Evolutionary conservation across 345 rosid species (phyloP).

Genomic region (Linum usitatissimum): DNA sequence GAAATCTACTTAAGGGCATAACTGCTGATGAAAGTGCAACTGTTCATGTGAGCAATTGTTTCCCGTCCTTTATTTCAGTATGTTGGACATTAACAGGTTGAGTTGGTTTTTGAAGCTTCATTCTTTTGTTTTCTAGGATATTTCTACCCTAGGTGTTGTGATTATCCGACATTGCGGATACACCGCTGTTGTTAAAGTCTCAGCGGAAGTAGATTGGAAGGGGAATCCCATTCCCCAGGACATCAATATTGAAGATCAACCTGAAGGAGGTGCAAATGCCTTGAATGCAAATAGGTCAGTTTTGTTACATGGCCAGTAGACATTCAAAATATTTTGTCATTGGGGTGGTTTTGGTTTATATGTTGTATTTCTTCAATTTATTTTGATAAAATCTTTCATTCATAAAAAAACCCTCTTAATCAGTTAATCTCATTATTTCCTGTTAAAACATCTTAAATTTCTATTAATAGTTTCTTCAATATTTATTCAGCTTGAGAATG

Average conservation of each 20-base stretch:
- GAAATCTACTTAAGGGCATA: slow-evolving; percentile 27
- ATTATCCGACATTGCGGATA: slow-evolving; percentile 26
- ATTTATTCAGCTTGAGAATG: slow-evolving; percentile 19
- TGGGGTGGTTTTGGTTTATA: too few species aligned
- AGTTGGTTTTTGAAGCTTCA: slow-evolving; percentile 20
- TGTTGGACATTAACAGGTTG: slow-evolving; percentile 18
- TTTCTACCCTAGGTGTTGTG: slow-evolving; percentile 25
- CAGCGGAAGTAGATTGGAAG: slow-evolving; percentile 20
- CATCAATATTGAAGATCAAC: slow-evolving; percentile 22
- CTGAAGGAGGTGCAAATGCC: slow-evolving; percentile 28
- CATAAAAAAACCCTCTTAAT: too few species aligned
- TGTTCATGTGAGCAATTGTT: slow-evolving; percentile 22
- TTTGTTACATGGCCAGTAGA: slow-evolving; percentile 3
- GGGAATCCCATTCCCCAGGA: slow-evolving; percentile 20
- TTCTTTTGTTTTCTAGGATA: slow-evolving; percentile 26
- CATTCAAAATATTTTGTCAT: slow-evolving; percentile 7
- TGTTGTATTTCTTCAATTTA: too few species aligned
- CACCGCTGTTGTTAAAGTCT: slow-evolving; percentile 25
- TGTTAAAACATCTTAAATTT: slow-evolving; percentile 4
- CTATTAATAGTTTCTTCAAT: slow-evolving; percentile 13
- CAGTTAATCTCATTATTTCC: slow-evolving; percentile 3
- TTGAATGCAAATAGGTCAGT: slow-evolving; percentile 28
- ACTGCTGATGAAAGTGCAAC: slow-evolving; percentile 30
- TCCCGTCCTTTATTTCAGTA: slow-evolving; percentile 14
- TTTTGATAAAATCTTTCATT: too few species aligned